Conservation (phyloP, 2,329 filamentous ascomycete genomes). For the Madurella fahalii region DNA sequence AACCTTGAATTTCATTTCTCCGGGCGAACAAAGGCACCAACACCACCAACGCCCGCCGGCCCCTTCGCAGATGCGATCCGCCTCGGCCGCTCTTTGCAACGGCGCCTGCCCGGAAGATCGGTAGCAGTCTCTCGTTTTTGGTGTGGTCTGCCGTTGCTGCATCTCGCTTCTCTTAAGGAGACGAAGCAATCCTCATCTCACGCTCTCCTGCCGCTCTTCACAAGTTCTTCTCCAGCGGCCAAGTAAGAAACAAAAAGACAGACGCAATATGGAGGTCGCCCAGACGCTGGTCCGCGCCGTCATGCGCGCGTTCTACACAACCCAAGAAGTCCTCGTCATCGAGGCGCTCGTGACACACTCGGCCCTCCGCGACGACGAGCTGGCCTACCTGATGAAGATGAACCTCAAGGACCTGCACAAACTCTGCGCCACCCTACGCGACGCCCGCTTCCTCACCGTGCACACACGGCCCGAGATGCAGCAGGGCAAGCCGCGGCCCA, state of each 20-base stretch:
- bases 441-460: slow-evolving; percentile 81
- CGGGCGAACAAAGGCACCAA: not conserved
- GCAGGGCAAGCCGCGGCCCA: slow-evolving; percentile 75
- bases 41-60: not conserved
- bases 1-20: no score
- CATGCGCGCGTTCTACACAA: slow-evolving; percentile 71
- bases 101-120: not conserved
- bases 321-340: slow-evolving; percentile 69
- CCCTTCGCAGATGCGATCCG: not conserved
- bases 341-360: slow-evolving; percentile 73
- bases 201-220: not conserved
- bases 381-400: slow-evolving; percentile 81
- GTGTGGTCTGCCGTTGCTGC: not conserved
- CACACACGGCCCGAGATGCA: slow-evolving; percentile 72
- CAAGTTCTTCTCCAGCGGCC: slow-evolving; percentile 23
- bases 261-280: slow-evolving; percentile 22
- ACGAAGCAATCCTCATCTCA: no score
- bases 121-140: not conserved
- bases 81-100: not conserved
- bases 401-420: slow-evolving; percentile 91
- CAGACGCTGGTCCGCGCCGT: slow-evolving; percentile 51
- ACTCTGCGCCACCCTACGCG: slow-evolving; percentile 76
- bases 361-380: slow-evolving; percentile 79
- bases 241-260: slow-evolving; percentile 39
- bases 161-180: no score